Percentiles rank a stretch among this genome's conserved stretches.
These are phyloP conservation scores for Daedalea quercina DNA, from an alignment of 768 basidiomycete species.

Conservation along the genomic window DNA sequence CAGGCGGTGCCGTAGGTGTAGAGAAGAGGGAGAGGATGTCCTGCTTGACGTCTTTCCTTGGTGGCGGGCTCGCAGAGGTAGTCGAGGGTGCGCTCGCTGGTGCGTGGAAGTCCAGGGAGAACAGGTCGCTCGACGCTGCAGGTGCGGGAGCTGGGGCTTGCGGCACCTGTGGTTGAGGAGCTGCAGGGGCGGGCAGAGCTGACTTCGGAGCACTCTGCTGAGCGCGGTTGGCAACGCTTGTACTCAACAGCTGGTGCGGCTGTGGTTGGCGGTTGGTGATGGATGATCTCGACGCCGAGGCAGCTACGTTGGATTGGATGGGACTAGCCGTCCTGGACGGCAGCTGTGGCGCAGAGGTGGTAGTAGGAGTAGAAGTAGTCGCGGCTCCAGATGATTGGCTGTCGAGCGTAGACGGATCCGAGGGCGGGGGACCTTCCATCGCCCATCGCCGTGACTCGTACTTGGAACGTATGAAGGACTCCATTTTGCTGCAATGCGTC, in stretches of 20 bases:
- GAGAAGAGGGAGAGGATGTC: conserved; percentile 85
- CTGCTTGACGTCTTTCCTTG: conserved; percentile 71
- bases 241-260: conserved; percentile 50
- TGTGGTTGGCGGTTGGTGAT: conserved; percentile 35
- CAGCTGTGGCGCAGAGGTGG: conserved; percentile 8
- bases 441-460: conserved; percentile 95
- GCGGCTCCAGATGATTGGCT: conserved; percentile 20
- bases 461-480: conserved; percentile 94
- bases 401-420: conserved; percentile 77
- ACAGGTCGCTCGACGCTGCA: conserved; percentile 54
- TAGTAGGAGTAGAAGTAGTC: conserved; percentile 8
- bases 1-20: conserved; percentile 28
- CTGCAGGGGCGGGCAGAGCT: conserved; percentile 6
- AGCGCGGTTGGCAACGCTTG: conserved; percentile 14
- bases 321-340: conserved; percentile 3
- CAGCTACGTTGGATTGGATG: conserved; percentile 22
- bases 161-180: conserved; percentile 4
- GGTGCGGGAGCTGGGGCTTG: conserved; percentile 14
- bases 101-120: conserved; percentile 81
- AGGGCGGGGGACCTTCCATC: conserved; percentile 77
- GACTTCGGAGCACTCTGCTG: conserved; percentile 13
- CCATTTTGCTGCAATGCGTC: conserved; percentile 75
- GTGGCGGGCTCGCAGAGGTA: conserved; percentile 23
- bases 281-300: conserved; percentile 13
- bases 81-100: conserved; percentile 33